phyloP scores from a whole-genome alignment of 495 filamentous ascomycete genomes.

The Penicillium pancosmium region DNA sequence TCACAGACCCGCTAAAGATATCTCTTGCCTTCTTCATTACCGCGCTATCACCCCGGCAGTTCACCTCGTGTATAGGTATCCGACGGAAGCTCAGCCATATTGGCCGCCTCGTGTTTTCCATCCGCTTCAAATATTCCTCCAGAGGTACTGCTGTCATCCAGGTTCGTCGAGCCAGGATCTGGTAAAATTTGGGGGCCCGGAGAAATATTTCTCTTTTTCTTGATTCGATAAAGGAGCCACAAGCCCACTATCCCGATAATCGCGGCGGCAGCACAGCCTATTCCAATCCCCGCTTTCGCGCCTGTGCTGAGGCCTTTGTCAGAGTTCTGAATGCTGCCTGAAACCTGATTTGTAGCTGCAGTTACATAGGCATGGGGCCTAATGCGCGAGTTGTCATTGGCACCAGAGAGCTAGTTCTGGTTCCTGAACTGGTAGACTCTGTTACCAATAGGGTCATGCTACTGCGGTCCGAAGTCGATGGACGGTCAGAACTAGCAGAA shows the following conservation, averaged over 20 bases:
- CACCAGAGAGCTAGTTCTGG: background rate
- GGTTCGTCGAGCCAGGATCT: background rate
- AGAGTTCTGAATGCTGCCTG: background rate
- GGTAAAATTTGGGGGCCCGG: background rate
- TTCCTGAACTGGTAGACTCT: slow-evolving; percentile 1
- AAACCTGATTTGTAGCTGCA: background rate
- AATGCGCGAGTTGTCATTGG: slow-evolving; percentile 3
- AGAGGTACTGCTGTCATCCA: background rate
- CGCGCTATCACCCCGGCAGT: background rate
- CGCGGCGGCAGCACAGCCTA: background rate
- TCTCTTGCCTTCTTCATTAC: background rate
- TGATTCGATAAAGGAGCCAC: background rate
- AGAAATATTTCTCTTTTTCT: background rate
- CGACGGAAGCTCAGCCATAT: background rate
- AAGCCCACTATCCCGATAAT: background rate
- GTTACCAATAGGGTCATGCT: background rate
- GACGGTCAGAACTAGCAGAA: background rate
- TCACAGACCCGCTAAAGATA: background rate
- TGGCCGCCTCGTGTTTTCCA: background rate
- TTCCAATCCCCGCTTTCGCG: background rate
- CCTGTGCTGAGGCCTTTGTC: slow-evolving; percentile 2
- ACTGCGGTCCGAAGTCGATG: background rate
- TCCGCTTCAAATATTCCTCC: background rate
- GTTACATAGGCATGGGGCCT: background rate
- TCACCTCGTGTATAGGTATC: background rate